These are phyloP conservation scores for Rhododendron williamsianum DNA, from an alignment of 148 eudicot species.

Conservation along the genomic window DNA sequence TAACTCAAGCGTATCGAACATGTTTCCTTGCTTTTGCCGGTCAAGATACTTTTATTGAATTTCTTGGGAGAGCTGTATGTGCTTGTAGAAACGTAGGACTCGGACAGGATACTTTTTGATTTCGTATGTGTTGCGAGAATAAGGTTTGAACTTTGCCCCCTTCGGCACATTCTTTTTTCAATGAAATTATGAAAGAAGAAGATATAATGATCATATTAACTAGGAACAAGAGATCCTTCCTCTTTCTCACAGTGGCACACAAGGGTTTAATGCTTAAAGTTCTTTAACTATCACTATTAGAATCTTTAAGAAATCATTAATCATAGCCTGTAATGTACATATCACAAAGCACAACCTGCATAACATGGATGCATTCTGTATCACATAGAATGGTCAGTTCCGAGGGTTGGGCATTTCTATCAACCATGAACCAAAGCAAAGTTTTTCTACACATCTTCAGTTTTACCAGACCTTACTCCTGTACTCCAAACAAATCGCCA, in stretches of 20 bases:
- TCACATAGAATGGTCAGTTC: not conserved
- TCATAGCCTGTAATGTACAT: not conserved
- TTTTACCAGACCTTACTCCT: not conserved
- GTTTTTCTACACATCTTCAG: not conserved
- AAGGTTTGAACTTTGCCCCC: not conserved
- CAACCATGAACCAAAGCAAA: not conserved
- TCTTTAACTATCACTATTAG: not conserved
- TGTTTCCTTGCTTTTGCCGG: not conserved
- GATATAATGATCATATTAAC: not conserved
- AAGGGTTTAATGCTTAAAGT: not conserved
- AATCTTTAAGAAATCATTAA: not conserved
- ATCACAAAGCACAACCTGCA: not conserved
- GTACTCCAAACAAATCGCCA: not conserved
- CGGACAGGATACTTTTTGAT: not conserved
- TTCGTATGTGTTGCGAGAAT: not conserved
- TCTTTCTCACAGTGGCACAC: not conserved
- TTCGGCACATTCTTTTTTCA: not conserved
- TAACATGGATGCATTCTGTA: not conserved
- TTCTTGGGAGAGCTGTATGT: not conserved
- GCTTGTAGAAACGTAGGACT: not conserved
- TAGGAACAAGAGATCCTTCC: not conserved
- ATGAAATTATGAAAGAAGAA: not conserved
- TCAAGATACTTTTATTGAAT: not conserved
- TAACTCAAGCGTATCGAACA: not conserved
- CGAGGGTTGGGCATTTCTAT: not conserved